A percentile compares a stretch with the other conserved stretches of the same genome.
phyloP scores from a whole-genome alignment of 768 basidiomycete species.

The Multifurca ochricompacta region DNA sequence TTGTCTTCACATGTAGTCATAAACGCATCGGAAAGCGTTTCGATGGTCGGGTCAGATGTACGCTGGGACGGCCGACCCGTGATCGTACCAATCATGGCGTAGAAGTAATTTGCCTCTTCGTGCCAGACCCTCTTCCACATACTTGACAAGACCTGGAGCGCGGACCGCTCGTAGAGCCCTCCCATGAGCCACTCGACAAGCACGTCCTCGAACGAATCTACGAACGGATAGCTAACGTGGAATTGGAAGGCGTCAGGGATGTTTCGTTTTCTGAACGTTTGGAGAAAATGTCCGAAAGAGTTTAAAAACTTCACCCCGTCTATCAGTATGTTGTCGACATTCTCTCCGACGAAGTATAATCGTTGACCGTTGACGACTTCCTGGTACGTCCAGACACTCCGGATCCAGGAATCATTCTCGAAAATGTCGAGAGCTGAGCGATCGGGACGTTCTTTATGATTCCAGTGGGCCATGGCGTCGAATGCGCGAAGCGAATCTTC shows the following conservation, averaged over 20 bases:
- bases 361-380: constrained; percentile 18
- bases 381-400: constrained; percentile 22
- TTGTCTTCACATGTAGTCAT: constrained; percentile 21
- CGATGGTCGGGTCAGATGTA: constrained; percentile 14
- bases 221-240: constrained; percentile 8
- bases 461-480: constrained; percentile 12
- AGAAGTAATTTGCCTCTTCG: constrained; percentile 18
- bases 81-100: constrained; percentile 21
- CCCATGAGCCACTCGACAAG: constrained; percentile 11
- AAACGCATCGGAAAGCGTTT: constrained; percentile 18
- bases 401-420: constrained; percentile 22
- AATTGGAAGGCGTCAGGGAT: neutral
- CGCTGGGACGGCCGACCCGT: constrained; percentile 11
- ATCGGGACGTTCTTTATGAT: neutral
- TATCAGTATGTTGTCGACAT: neutral
- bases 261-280: neutral
- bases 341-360: constrained; percentile 11
- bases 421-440: constrained; percentile 12
- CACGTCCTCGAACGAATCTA: constrained; percentile 20
- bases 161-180: constrained; percentile 15
- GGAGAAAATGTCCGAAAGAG: constrained; percentile 12
- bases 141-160: constrained; percentile 16
- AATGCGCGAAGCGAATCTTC: constrained; percentile 14
- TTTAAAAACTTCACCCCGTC: constrained; percentile 9
- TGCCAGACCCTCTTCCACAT: constrained; percentile 4